Percentiles rank a stretch among this genome's conserved stretches.
Evolutionary conservation across 164 flowering plant genomes (phyloP).

Genomic region (Piper longum): DNA sequence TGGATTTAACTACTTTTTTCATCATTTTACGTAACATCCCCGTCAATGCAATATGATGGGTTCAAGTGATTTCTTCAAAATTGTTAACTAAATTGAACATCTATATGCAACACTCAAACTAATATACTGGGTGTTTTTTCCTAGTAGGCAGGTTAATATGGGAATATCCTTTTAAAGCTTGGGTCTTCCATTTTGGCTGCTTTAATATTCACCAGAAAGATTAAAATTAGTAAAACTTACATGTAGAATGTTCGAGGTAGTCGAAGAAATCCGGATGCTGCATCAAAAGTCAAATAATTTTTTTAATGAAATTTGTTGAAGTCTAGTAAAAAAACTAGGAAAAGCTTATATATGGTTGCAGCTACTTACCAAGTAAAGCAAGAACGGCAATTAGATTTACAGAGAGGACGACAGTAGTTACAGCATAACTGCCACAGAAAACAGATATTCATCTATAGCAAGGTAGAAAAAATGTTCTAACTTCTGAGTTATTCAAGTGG

Average conservation of each 20-base stretch:
- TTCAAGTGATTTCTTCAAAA: too few relatives aligned
- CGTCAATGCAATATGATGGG: too few relatives aligned
- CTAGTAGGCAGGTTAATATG: neutral
- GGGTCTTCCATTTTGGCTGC: neutral
- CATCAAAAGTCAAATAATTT: constrained; percentile 3
- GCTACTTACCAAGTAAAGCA: constrained; percentile 39
- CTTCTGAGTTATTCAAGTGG: neutral
- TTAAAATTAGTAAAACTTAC: constrained; percentile 26
- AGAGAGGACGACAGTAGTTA: constrained; percentile 29
- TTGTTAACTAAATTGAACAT: too few relatives aligned
- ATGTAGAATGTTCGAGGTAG: constrained; percentile 16
- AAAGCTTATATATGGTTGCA: neutral
- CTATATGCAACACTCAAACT: constrained; percentile 2
- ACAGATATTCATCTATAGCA: neutral
- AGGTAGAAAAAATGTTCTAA: too few relatives aligned
- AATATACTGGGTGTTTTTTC: neutral
- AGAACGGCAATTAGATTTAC: constrained; percentile 35
- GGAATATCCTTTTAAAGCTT: too few relatives aligned
- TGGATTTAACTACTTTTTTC: neutral
- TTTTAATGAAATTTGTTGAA: neutral
- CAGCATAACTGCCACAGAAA: constrained; percentile 36
- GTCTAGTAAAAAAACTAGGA: neutral
- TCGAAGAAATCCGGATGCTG: constrained; percentile 48
- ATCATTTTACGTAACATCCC: too few relatives aligned
- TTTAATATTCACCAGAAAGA: neutral